Percentiles rank a stretch among this genome's conserved stretches.
phyloP scores from a whole-genome alignment of 495 filamentous ascomycete species.

The Xylaria cubensis region DNA sequence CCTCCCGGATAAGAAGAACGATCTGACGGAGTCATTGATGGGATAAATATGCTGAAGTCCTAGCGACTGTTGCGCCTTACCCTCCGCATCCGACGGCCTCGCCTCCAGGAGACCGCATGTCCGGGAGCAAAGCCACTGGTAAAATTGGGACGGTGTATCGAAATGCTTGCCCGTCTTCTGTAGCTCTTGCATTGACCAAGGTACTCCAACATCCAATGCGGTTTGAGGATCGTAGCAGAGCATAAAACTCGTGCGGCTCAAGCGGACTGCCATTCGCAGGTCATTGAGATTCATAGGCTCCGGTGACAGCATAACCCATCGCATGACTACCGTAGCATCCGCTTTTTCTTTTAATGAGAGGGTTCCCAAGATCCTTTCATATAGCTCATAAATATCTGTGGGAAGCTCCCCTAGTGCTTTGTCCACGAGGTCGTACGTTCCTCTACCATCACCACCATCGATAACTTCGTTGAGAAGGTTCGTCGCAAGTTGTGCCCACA shows the following conservation, averaged over 20 bases:
- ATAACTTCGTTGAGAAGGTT: constrained; percentile 50
- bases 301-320: constrained; percentile 47
- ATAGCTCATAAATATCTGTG: constrained; percentile 43
- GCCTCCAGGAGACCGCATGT: constrained; percentile 48
- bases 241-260: constrained; percentile 36
- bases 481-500: constrained; percentile 49
- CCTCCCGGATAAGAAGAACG: constrained; percentile 46
- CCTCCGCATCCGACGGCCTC: constrained; percentile 31
- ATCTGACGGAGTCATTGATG: constrained; percentile 44
- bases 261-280: constrained; percentile 41
- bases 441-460: constrained; percentile 41
- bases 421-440: constrained; percentile 43
- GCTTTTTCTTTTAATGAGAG: constrained; percentile 43
- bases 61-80: constrained; percentile 36
- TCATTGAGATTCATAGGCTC: constrained; percentile 48
- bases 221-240: constrained; percentile 33
- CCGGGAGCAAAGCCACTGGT: constrained; percentile 45
- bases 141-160: constrained; percentile 45
- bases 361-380: constrained; percentile 47
- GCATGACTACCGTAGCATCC: constrained; percentile 45
- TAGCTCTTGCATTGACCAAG: constrained; percentile 44
- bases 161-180: constrained; percentile 41
- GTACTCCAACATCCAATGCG: constrained; percentile 38
- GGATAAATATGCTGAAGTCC: constrained; percentile 43
- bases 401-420: constrained; percentile 45